Percentiles rank a stretch among this genome's conserved stretches.
Evolutionary conservation across 306 rosid species (phyloP).

Genomic region (Ormosia semicastrata): DNA sequence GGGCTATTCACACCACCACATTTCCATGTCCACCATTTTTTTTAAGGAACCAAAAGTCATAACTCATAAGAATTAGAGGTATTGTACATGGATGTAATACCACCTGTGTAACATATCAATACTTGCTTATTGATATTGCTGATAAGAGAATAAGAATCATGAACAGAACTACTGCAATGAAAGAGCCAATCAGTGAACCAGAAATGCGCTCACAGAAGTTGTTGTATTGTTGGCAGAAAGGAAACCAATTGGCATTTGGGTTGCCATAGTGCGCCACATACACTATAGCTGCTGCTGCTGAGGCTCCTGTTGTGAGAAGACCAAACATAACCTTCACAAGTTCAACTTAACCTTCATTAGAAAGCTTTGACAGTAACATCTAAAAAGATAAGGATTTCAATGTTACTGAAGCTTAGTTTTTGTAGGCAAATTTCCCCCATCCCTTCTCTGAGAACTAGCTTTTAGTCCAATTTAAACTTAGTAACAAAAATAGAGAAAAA

Average conservation of each 20-base stretch:
- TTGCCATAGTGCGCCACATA: constrained; percentile 55
- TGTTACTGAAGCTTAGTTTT: not conserved
- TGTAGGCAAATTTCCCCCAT: not conserved
- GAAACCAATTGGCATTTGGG: constrained; percentile 47
- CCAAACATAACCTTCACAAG: constrained; percentile 52
- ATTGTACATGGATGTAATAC: not conserved
- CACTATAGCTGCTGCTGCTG: constrained; percentile 55
- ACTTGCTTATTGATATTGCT: constrained; percentile 43
- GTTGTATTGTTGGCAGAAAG: constrained; percentile 52
- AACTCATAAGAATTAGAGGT: not conserved
- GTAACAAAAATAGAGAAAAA: not conserved
- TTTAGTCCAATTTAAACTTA: not conserved
- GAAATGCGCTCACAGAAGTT: constrained; percentile 48
- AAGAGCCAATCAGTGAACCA: constrained; percentile 60
- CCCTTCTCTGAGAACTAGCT: not conserved
- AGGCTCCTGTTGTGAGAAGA: constrained; percentile 46
- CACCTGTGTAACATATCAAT: not conserved
- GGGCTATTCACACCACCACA: not conserved
- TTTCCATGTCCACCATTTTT: not conserved
- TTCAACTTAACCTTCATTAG: not conserved
- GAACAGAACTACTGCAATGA: constrained; percentile 32
- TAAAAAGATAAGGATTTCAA: not conserved
- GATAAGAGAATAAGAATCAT: constrained; percentile 42
- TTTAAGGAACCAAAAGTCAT: not conserved
- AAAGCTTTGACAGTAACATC: not conserved